A percentile compares a stretch with the other conserved stretches of the same genome.
Evolutionary conservation across 441 rosid genomes (phyloP).

Genomic region (Pelargonium citronellum): DNA sequence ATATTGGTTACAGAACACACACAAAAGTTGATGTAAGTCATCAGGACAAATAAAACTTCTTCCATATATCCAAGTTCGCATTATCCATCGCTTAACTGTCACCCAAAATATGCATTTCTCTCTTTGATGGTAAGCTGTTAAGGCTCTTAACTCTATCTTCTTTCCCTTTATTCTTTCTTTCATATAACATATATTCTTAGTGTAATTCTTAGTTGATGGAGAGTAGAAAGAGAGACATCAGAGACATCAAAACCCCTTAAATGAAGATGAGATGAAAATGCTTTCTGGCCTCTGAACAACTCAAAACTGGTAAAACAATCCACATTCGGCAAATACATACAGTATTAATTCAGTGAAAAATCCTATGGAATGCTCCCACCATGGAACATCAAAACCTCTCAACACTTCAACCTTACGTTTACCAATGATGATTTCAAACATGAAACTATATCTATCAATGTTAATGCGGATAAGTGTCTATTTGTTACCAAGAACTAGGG

Average conservation of each 20-base stretch:
- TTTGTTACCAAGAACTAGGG: too few relatives aligned
- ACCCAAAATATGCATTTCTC: too few relatives aligned
- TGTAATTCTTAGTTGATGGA: too few relatives aligned
- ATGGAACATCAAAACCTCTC: background rate
- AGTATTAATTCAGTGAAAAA: background rate
- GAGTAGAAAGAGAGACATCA: background rate
- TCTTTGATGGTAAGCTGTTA: too few relatives aligned
- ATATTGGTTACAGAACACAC: background rate
- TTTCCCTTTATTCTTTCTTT: too few relatives aligned
- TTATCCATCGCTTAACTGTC: too few relatives aligned
- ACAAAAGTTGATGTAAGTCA: background rate
- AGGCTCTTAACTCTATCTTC: too few relatives aligned
- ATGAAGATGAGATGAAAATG: too few relatives aligned
- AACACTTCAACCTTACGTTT: background rate
- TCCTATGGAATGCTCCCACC: background rate
- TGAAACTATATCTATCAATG: background rate
- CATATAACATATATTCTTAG: too few relatives aligned
- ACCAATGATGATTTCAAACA: background rate
- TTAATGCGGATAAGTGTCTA: background rate
- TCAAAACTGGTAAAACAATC: background rate
- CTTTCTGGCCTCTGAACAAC: background rate
- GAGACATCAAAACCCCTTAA: background rate
- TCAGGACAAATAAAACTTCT: too few relatives aligned
- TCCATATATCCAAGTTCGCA: too few relatives aligned
- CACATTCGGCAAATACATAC: background rate